These are phyloP conservation scores for Lycium ferocissimum DNA, from an alignment of 257 asterid genomes.

Conservation along the genomic window DNA sequence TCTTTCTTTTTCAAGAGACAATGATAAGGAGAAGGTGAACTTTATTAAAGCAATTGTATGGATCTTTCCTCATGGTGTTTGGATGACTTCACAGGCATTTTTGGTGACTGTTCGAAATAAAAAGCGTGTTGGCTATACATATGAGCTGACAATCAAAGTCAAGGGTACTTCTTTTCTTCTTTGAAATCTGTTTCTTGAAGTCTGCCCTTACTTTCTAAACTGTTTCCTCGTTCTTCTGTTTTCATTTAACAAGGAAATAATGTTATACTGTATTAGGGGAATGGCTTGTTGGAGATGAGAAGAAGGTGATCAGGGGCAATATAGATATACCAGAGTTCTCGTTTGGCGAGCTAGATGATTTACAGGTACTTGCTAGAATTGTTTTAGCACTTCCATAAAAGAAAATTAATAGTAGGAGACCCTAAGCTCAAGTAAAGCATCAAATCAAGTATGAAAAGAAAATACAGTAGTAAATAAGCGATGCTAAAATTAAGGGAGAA, in stretches of 20 bases:
- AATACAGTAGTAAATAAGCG: too few species aligned
- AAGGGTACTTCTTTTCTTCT: slow-evolving; percentile 57
- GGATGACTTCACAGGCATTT: slow-evolving; percentile 65
- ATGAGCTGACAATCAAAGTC: slow-evolving; percentile 73
- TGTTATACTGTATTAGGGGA: slow-evolving; percentile 57
- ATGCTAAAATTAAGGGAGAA: too few species aligned
- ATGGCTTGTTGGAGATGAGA: slow-evolving; percentile 81
- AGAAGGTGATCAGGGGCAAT: slow-evolving; percentile 68
- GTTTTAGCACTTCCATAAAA: not conserved
- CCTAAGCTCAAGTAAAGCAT: too few species aligned
- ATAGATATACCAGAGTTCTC: slow-evolving; percentile 83
- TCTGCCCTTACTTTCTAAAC: not conserved
- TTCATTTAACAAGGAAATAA: not conserved
- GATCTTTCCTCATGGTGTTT: not conserved
- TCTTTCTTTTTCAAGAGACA: slow-evolving; percentile 2
- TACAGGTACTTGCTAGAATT: slow-evolving; percentile 61
- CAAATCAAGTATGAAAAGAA: too few species aligned
- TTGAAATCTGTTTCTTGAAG: not conserved
- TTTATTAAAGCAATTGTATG: not conserved
- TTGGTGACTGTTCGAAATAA: slow-evolving; percentile 88
- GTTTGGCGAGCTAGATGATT: slow-evolving; percentile 90
- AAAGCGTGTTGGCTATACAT: slow-evolving; percentile 94
- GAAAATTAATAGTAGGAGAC: too few species aligned
- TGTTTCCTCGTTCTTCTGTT: not conserved
- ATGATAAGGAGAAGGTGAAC: not conserved